Percentiles rank a stretch among this genome's conserved stretches.
These are phyloP conservation scores for Xylaria sp. DNA, from an alignment of 2,329 filamentous ascomycete species.

Conservation along the genomic window DNA sequence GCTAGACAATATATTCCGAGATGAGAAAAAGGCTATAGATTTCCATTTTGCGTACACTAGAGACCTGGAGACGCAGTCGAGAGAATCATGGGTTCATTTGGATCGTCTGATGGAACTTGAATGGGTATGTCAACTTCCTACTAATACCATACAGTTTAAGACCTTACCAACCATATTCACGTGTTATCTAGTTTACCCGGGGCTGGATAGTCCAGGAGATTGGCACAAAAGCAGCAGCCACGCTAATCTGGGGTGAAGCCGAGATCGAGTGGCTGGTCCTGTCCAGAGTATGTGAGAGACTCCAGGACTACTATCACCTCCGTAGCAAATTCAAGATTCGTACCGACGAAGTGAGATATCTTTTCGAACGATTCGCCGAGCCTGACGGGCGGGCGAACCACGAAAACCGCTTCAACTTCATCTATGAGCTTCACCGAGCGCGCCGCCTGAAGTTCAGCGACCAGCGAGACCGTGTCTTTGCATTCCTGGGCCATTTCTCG, in stretches of 20 bases:
- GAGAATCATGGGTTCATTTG: background rate
- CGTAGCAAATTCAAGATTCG: background rate
- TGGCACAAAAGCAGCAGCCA: background rate
- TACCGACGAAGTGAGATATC: slow-evolving; percentile 10
- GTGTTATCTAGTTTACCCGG: background rate
- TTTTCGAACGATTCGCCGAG: slow-evolving; percentile 10
- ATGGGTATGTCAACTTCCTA: background rate
- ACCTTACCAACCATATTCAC: background rate
- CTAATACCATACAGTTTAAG: background rate
- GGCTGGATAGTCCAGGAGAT: slow-evolving; percentile 22
- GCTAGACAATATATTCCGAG: slow-evolving; percentile 3
- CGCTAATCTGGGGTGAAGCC: slow-evolving; percentile 10
- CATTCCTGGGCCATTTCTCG: slow-evolving; percentile 16
- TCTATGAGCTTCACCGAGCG: slow-evolving; percentile 17
- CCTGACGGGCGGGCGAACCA: background rate
- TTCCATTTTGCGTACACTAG: background rate
- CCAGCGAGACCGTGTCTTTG: slow-evolving; percentile 11
- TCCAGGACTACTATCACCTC: slow-evolving; percentile 11
- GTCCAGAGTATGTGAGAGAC: slow-evolving; percentile 2
- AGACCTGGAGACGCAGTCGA: background rate
- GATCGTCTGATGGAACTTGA: background rate
- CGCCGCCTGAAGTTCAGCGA: slow-evolving; percentile 5
- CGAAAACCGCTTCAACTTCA: slow-evolving; percentile 14
- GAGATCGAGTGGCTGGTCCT: slow-evolving; percentile 2
- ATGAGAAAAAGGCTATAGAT: background rate